These are phyloP conservation scores for Xylaria flabelliformis DNA, from an alignment of 495 filamentous ascomycete species.

Conservation along the genomic window DNA sequence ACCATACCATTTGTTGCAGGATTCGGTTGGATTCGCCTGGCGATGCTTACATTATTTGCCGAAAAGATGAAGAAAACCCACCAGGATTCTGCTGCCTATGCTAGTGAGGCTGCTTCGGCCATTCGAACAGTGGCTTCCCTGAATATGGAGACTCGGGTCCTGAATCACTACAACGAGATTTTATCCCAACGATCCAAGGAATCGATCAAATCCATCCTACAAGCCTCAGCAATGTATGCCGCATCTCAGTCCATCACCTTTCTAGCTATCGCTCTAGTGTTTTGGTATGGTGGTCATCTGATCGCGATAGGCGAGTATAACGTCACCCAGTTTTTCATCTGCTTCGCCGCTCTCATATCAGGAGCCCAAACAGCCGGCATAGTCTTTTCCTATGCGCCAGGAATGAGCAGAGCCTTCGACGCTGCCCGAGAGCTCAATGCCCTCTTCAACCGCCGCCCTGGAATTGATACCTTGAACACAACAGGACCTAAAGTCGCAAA, in stretches of 20 bases:
- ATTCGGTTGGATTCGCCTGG: conserved; percentile 87
- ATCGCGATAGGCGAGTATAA: conserved; percentile 72
- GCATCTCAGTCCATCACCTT: conserved; percentile 77
- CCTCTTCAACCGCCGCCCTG: conserved; percentile 47
- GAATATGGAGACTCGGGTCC: conserved; percentile 63
- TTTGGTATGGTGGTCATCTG: conserved; percentile 88
- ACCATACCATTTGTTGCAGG: conserved; percentile 79
- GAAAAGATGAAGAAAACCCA: conserved; percentile 73
- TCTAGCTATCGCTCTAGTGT: conserved; percentile 61
- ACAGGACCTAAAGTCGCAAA: conserved; percentile 37
- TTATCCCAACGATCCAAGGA: not conserved
- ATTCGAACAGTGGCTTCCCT: conserved; percentile 90
- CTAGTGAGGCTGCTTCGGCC: conserved; percentile 85
- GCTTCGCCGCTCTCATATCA: conserved; percentile 63
- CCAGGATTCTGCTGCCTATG: conserved; percentile 76
- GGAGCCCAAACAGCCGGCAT: conserved; percentile 49
- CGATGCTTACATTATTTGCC: conserved; percentile 74
- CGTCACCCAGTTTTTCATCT: conserved; percentile 85
- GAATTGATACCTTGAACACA: conserved; percentile 31
- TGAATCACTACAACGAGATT: conserved; percentile 67
- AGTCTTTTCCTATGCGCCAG: conserved; percentile 48
- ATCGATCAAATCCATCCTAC: conserved; percentile 55
- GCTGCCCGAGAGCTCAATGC: conserved; percentile 45
- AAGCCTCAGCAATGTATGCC: conserved; percentile 75
- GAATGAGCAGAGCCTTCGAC: conserved; percentile 49